Conservation (phyloP, 805 yeast genomes). For the Ogataea pini region DNA sequence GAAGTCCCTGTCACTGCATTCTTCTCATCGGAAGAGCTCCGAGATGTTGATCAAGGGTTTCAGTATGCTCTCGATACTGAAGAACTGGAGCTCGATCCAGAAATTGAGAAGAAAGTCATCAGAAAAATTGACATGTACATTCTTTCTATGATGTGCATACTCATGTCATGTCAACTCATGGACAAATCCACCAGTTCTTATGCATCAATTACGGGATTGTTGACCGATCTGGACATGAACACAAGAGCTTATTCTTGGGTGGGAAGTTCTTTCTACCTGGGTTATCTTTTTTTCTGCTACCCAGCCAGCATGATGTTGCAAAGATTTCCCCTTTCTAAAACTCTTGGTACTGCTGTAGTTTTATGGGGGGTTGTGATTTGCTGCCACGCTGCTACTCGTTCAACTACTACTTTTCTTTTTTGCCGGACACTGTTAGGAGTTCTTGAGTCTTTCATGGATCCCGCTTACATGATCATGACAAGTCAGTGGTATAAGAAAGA, state of each 20-base stretch:
- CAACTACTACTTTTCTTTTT: slow-evolving; percentile 45
- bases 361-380: slow-evolving; percentile 51
- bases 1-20: slow-evolving; percentile 6
- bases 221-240: slow-evolving; percentile 36
- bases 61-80: slow-evolving; percentile 32
- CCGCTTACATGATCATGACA: slow-evolving; percentile 52
- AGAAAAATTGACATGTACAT: slow-evolving; percentile 41
- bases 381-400: slow-evolving; percentile 37
- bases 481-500: slow-evolving; percentile 54
- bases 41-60: slow-evolving; percentile 44
- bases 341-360: slow-evolving; percentile 46
- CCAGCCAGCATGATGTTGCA: slow-evolving; percentile 49
- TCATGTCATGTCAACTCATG: slow-evolving; percentile 43
- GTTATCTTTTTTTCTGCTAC: slow-evolving; percentile 47
- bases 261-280: slow-evolving; percentile 47
- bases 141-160: slow-evolving; percentile 38
- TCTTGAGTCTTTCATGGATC: slow-evolving; percentile 46
- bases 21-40: slow-evolving; percentile 12
- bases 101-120: slow-evolving; percentile 34
- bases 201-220: slow-evolving; percentile 41
- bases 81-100: slow-evolving; percentile 23
- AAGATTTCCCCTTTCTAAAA: slow-evolving; percentile 52
- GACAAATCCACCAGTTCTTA: slow-evolving; percentile 41
- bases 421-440: slow-evolving; percentile 54
- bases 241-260: slow-evolving; percentile 44